These are phyloP conservation scores for Microbotryum saponariae DNA, from an alignment of 1,284 basidiomycete genomes.

Conservation along the genomic window DNA sequence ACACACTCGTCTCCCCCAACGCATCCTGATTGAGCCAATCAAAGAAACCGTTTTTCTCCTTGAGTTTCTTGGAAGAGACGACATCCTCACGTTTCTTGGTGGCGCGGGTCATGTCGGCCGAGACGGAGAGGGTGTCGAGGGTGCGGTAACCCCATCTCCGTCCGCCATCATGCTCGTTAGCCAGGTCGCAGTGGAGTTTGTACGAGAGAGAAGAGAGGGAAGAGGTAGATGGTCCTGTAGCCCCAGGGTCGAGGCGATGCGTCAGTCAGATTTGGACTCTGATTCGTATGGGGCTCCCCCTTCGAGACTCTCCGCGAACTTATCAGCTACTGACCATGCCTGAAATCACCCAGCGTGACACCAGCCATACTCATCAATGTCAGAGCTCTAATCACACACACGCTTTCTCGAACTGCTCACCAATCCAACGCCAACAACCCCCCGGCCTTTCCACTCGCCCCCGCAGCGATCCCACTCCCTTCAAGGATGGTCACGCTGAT, in stretches of 20 bases:
- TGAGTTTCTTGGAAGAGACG: slow-evolving; percentile 2
- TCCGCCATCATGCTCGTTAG: slow-evolving; percentile 61
- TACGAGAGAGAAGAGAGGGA: slow-evolving; percentile 68
- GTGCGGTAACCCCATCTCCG: slow-evolving; percentile 77
- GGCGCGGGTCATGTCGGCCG: slow-evolving; percentile 23
- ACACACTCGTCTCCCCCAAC: slow-evolving; percentile 34
- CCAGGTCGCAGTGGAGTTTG: slow-evolving; percentile 67
- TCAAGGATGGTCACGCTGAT: slow-evolving; percentile 56
- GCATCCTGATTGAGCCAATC: slow-evolving; percentile 40
- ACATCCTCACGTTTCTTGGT: not conserved
- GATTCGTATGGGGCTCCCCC: too few species aligned
- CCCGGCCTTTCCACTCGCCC: slow-evolving; percentile 79
- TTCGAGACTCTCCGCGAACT: too few species aligned
- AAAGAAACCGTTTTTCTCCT: slow-evolving; percentile 22
- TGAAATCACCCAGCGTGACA: too few species aligned
- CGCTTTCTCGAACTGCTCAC: slow-evolving; percentile 41
- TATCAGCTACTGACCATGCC: too few species aligned
- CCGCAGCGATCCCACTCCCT: slow-evolving; percentile 55
- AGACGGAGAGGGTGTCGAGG: slow-evolving; percentile 44
- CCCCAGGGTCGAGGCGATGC: too few species aligned
- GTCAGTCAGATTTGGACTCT: too few species aligned
- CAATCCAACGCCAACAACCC: slow-evolving; percentile 81
- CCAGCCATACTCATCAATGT: too few species aligned
- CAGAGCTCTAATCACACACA: too few species aligned
- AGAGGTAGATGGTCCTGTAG: slow-evolving; percentile 35